Conservation (phyloP, 2,329 filamentous ascomycete species). For the Curvularia sp. region DNA sequence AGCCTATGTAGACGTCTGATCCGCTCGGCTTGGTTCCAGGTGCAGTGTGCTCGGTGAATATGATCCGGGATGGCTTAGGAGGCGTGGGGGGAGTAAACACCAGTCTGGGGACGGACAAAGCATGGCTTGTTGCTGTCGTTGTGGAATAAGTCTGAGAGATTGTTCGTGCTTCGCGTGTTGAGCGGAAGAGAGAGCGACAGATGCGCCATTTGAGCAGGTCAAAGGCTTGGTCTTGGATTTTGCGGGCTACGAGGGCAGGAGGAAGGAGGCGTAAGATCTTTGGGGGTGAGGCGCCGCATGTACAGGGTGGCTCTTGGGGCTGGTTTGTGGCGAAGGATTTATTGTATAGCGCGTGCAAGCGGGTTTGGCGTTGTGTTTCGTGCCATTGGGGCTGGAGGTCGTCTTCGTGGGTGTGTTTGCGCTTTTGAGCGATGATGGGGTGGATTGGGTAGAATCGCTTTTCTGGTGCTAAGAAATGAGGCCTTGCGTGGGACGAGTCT, state of each 20-base stretch:
- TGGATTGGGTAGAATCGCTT: background rate
- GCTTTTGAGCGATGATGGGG: background rate
- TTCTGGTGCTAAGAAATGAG: background rate
- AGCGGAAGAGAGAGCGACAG: constrained; percentile 8
- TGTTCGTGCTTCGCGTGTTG: background rate
- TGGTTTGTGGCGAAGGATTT: background rate
- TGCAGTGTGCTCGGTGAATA: background rate
- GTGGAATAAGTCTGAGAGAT: background rate
- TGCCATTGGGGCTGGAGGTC: background rate
- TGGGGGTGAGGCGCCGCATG: background rate
- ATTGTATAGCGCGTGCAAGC: background rate
- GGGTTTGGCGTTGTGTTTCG: background rate
- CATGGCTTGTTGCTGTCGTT: background rate
- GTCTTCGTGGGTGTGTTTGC: constrained; percentile 9
- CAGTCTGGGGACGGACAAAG: background rate
- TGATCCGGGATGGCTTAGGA: background rate
- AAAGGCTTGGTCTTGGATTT: background rate
- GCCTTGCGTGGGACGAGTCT: background rate
- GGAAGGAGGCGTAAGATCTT: background rate
- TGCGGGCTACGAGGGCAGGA: background rate
- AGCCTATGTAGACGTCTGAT: background rate
- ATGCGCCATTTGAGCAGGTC: background rate
- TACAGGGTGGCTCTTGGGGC: background rate
- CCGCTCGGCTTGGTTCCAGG: background rate
- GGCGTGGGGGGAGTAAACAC: background rate